Percentiles rank a stretch among this genome's conserved stretches.
phyloP scores from a whole-genome alignment of 805 yeast species.

The Priceomyces carsonii region DNA sequence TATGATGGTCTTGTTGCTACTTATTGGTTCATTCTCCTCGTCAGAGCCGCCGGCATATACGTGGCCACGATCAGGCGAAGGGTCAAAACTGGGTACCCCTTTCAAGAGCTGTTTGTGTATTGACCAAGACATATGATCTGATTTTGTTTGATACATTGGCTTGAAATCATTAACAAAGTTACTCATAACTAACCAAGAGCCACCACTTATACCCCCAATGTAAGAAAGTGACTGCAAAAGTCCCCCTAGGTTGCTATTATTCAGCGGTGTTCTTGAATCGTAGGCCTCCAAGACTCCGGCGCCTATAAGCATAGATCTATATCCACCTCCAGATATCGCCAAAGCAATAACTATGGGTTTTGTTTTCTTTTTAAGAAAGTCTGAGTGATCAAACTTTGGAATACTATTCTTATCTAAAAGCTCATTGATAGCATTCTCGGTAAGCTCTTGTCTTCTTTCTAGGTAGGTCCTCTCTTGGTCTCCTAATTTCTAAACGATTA shows the following conservation, averaged over 20 bases:
- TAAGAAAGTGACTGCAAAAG: slow-evolving; percentile 55
- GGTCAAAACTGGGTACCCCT: slow-evolving; percentile 59
- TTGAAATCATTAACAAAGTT: slow-evolving; percentile 31
- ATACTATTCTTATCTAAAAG: slow-evolving; percentile 30
- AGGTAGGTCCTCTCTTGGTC: slow-evolving; percentile 27
- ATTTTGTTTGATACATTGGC: slow-evolving; percentile 24
- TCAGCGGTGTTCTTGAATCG: slow-evolving; percentile 44
- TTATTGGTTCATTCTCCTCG: background rate
- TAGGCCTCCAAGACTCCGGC: slow-evolving; percentile 57
- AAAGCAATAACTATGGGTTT: slow-evolving; percentile 34
- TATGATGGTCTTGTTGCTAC: background rate
- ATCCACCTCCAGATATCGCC: slow-evolving; percentile 54
- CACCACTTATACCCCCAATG: slow-evolving; percentile 70
- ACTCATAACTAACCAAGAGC: slow-evolving; percentile 66
- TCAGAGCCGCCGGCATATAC: background rate
- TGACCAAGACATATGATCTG: slow-evolving; percentile 37
- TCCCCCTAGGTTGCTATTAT: slow-evolving; percentile 44
- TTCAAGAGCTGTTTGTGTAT: slow-evolving; percentile 49
- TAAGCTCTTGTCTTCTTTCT: slow-evolving; percentile 24
- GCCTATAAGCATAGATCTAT: slow-evolving; percentile 59
- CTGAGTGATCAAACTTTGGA: slow-evolving; percentile 31
- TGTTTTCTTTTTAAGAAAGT: slow-evolving; percentile 16
- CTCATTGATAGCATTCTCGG: slow-evolving; percentile 25
- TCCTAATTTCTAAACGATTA: slow-evolving; percentile 14
- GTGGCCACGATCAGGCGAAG: slow-evolving; percentile 4